Percentiles rank a stretch among this genome's conserved stretches.
Conservation (phyloP, 2,329 filamentous ascomycete genomes). For the Neocatenulostroma microsporum region DNA sequence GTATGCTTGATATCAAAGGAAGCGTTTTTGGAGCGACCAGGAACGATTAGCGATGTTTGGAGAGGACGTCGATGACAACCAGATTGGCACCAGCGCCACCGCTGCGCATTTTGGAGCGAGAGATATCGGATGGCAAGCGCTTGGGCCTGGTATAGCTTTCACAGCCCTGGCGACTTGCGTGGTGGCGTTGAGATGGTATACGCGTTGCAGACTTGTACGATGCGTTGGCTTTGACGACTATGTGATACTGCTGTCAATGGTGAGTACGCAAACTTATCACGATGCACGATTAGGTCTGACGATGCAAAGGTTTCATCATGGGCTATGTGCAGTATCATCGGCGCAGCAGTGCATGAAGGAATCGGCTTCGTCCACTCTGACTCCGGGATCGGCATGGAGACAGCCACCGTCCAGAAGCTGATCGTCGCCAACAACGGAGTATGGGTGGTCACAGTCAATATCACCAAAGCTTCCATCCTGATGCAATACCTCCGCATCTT, state of each 20-base stretch:
- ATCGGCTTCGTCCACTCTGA: conserved; percentile 16
- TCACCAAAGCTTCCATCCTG: conserved; percentile 43
- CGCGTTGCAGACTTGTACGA: conserved; percentile 25
- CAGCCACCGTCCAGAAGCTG: conserved; percentile 20
- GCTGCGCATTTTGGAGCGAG: conserved; percentile 10
- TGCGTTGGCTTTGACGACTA: conserved; percentile 31
- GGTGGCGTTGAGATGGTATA: conserved; percentile 29
- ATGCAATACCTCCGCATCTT: conserved; percentile 44
- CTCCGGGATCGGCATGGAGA: conserved; percentile 12
- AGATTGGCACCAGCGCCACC: neutral
- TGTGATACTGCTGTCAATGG: conserved; percentile 30
- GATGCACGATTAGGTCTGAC: neutral
- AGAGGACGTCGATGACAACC: too few species aligned
- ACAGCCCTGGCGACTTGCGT: conserved; percentile 24
- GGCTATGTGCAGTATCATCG: conserved; percentile 24
- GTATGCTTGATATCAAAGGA: too few species aligned
- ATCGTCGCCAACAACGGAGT: conserved; percentile 28
- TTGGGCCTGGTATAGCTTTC: conserved; percentile 26
- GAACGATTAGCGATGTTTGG: too few species aligned
- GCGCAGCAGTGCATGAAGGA: conserved; percentile 17
- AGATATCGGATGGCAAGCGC: conserved; percentile 25
- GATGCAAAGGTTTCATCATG: conserved; percentile 20
- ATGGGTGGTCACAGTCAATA: conserved; percentile 29
- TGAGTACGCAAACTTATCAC: conserved; percentile 15
- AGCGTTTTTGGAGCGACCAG: too few species aligned